Evolutionary conservation across 2,329 filamentous ascomycete species (phyloP).

Genomic region (Lasiodiplodia sp.): DNA sequence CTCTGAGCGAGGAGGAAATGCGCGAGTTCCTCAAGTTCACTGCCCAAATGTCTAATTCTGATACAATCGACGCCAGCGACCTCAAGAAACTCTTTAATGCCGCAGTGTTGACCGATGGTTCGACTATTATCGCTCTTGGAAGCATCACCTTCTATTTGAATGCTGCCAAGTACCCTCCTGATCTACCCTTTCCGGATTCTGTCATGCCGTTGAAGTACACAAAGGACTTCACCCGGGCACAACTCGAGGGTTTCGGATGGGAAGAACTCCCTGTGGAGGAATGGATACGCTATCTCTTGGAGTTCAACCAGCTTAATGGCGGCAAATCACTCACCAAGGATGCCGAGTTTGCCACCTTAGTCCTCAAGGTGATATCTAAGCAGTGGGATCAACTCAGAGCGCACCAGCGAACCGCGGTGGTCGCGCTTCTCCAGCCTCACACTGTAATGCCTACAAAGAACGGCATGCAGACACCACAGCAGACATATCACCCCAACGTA

Average conservation of each 20-base stretch:
- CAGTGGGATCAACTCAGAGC: slow-evolving; percentile 83
- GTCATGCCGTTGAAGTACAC: slow-evolving; percentile 82
- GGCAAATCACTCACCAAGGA: slow-evolving; percentile 72
- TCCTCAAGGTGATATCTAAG: slow-evolving; percentile 83
- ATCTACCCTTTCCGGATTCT: slow-evolving; percentile 23
- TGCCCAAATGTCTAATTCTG: slow-evolving; percentile 72
- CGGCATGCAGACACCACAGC: slow-evolving; percentile 84
- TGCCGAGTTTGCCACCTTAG: slow-evolving; percentile 76
- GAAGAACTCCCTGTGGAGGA: slow-evolving; percentile 80
- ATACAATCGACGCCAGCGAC: slow-evolving; percentile 74
- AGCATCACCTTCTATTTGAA: slow-evolving; percentile 80
- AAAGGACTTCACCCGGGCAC: slow-evolving; percentile 67
- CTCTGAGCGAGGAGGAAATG: slow-evolving; percentile 79
- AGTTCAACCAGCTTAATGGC: slow-evolving; percentile 25
- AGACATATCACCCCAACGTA: slow-evolving; percentile 93
- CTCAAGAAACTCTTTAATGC: slow-evolving; percentile 77
- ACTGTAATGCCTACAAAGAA: slow-evolving; percentile 88
- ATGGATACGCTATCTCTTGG: slow-evolving; percentile 72
- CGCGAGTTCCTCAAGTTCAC: slow-evolving; percentile 86
- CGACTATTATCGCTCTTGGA: slow-evolving; percentile 71
- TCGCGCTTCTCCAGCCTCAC: slow-evolving; percentile 68
- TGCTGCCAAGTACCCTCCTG: slow-evolving; percentile 72
- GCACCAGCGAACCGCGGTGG: slow-evolving; percentile 70
- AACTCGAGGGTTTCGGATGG: slow-evolving; percentile 87
- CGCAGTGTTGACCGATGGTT: slow-evolving; percentile 71